Percentiles rank a stretch among this genome's conserved stretches.
phyloP scores from a whole-genome alignment of 164 flowering plant species.

The Nelumbo lutea region DNA sequence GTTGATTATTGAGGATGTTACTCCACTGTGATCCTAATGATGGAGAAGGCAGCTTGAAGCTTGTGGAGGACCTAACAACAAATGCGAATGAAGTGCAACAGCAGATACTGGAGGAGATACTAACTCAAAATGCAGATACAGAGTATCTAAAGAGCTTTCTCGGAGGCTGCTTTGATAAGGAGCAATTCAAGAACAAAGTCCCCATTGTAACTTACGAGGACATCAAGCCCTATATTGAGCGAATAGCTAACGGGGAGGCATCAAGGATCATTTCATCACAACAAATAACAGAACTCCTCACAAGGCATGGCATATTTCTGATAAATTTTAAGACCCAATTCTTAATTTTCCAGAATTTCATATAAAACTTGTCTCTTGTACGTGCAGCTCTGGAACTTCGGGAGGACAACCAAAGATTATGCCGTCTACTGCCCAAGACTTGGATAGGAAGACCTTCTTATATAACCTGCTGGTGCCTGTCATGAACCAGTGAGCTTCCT shows the following conservation, averaged over 20 bases:
- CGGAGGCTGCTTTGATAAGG: slow-evolving; percentile 15
- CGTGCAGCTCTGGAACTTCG: slow-evolving; percentile 44
- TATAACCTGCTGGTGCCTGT: slow-evolving; percentile 30
- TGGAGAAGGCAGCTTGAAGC: slow-evolving; percentile 27
- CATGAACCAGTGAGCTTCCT: slow-evolving; percentile 30
- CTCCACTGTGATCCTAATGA: slow-evolving; percentile 19
- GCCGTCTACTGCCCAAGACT: slow-evolving; percentile 37
- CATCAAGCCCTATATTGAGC: slow-evolving; percentile 30
- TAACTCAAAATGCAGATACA: slow-evolving; percentile 23
- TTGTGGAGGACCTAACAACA: slow-evolving; percentile 30
- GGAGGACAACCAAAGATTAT: slow-evolving; percentile 42
- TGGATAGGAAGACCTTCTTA: slow-evolving; percentile 33
- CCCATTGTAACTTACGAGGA: slow-evolving; percentile 38
- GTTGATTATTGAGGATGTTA: background rate
- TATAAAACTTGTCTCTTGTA: background rate
- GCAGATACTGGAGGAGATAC: slow-evolving; percentile 28
- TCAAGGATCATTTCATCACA: slow-evolving; percentile 32
- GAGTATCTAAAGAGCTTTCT: slow-evolving; percentile 32
- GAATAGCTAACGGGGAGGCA: slow-evolving; percentile 41
- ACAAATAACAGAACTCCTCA: slow-evolving; percentile 33
- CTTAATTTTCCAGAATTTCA: background rate
- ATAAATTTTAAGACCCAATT: too few relatives aligned
- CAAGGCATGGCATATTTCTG: slow-evolving; percentile 19
- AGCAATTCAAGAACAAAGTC: slow-evolving; percentile 27
- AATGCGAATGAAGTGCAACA: slow-evolving; percentile 27